phyloP scores from a whole-genome alignment of 23 red algal genomes.

The Gracilaria vermiculophylla region DNA sequence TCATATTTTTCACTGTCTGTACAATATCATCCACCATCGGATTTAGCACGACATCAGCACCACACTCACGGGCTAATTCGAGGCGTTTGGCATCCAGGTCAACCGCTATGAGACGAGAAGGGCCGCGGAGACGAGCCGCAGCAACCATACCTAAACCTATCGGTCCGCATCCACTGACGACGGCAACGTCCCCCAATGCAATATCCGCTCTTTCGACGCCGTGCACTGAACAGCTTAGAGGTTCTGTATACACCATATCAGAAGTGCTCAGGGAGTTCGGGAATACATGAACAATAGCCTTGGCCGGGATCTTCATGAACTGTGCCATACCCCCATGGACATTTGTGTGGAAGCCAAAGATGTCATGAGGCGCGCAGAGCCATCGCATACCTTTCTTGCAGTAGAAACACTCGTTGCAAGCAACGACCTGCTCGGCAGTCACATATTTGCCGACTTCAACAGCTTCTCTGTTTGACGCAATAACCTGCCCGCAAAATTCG shows the following conservation, averaged over 20 bases:
- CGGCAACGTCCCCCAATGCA: conserved; percentile 68
- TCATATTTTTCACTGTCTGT: conserved; percentile 47
- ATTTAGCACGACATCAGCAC: conserved; percentile 74
- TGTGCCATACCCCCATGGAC: conserved; percentile 74
- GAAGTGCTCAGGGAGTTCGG: conserved; percentile 38
- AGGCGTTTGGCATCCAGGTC: conserved; percentile 71
- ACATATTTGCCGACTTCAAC: conserved; percentile 60
- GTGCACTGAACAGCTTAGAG: conserved; percentile 74
- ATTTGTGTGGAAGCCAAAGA: conserved; percentile 81
- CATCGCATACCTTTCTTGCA: conserved; percentile 71
- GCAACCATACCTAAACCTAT: conserved; percentile 80
- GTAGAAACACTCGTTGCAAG: conserved; percentile 78
- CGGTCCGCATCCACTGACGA: conserved; percentile 74
- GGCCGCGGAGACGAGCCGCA: conserved; percentile 26
- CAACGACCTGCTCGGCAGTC: conserved; percentile 82
- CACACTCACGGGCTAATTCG: conserved; percentile 68
- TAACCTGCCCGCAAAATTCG: conserved; percentile 82
- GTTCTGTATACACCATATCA: conserved; percentile 79
- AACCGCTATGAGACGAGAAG: conserved; percentile 66
- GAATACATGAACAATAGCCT: conserved; percentile 68
- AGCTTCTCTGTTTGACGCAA: conserved; percentile 15
- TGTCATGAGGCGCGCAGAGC: conserved; percentile 77
- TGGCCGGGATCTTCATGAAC: conserved; percentile 73
- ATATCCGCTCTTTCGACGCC: conserved; percentile 62
- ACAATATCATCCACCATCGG: conserved; percentile 30